Base-by-base conservation (phyloP, 805 yeast species). In the Pichia rugopelliculosa region DNA sequence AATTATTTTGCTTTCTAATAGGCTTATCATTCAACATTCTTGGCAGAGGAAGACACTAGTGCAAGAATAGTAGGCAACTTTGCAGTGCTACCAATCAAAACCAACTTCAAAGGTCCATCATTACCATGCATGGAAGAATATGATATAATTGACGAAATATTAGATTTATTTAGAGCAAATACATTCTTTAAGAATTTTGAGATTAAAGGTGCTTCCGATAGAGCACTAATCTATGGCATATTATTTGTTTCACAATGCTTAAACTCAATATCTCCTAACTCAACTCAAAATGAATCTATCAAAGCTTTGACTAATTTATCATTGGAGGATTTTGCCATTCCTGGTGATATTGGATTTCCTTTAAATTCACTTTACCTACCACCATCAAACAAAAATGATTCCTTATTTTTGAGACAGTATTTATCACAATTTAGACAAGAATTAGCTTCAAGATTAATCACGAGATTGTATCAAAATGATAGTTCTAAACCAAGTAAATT, bases 181-280 rank as follows among this genome's bases (percentile, higher is more conserved):
- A 86, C 96, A 12, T 91, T 93, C 69, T 93, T 93, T 77, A 85
- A 87, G 64, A 93, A 93, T 73, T 93, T 93, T 65, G 99, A 93
- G 69, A 90, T 93, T 70, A 88, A 88, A 65, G 96, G 96, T 12
- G 86, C 95, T 21, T 84, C 96, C 4, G 99, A 93, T 65, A 76
- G 99, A 56, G 77, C 91, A 11, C 72, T 93, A 50, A 90, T 95
- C 57, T 93, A 93, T 65, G 99, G 99, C 20, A 93, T 93, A 46
- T 71, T 93, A 50, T 93, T 79, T 64, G 80, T 87, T 33, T 86
- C 95, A 43, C 95, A 88, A 60, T 87, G 96, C 67, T 72, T 93
- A 50, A 73, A 82, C 36, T 75, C 79, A 49, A 69, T 93, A 53
- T 73, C 66, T 46, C 62, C 73, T 40, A 60, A 71, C 21, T 72